A percentile compares a stretch with the other conserved stretches of the same genome.
phyloP scores from a whole-genome alignment of 169 alveolate species.

The Plasmodium berghei region DNA sequence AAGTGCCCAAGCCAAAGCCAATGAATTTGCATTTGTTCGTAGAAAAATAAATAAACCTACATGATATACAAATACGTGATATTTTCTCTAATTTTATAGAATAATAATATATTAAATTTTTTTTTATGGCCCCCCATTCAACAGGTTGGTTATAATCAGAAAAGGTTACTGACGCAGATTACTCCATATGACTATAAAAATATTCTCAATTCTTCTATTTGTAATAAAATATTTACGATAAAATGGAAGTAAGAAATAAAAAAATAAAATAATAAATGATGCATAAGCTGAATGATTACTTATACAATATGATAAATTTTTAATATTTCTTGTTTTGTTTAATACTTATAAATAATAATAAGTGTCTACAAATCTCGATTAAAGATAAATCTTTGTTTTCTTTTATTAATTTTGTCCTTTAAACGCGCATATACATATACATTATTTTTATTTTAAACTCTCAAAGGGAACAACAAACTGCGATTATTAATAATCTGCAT shows the following conservation, averaged over 20 bases:
- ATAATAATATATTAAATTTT: not conserved
- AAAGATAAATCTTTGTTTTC: not conserved
- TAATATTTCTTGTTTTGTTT: no score
- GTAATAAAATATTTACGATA: slow-evolving; percentile 44
- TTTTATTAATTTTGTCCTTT: not conserved
- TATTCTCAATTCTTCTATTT: slow-evolving; percentile 39
- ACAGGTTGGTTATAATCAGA: slow-evolving; percentile 75
- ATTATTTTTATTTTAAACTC: slow-evolving; percentile 8
- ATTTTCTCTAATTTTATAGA: not conserved
- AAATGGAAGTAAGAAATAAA: slow-evolving; percentile 44
- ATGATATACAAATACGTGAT: not conserved
- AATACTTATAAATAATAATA: no score
- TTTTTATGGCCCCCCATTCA: not conserved
- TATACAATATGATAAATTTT: no score
- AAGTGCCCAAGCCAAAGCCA: slow-evolving; percentile 47
- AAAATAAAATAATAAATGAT: not conserved
- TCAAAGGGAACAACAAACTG: slow-evolving; percentile 36
- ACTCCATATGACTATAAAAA: slow-evolving; percentile 65
- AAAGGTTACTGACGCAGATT: slow-evolving; percentile 53
- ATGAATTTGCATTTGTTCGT: slow-evolving; percentile 66
- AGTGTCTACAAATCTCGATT: not conserved
- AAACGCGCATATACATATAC: not conserved
- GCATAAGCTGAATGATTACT: not conserved
- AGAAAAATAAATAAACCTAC: not conserved
- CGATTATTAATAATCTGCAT: slow-evolving; percentile 44